A percentile compares a stretch with the other conserved stretches of the same genome.
phyloP scores from a whole-genome alignment of 345 rosid species.

The Camelina hispida region DNA sequence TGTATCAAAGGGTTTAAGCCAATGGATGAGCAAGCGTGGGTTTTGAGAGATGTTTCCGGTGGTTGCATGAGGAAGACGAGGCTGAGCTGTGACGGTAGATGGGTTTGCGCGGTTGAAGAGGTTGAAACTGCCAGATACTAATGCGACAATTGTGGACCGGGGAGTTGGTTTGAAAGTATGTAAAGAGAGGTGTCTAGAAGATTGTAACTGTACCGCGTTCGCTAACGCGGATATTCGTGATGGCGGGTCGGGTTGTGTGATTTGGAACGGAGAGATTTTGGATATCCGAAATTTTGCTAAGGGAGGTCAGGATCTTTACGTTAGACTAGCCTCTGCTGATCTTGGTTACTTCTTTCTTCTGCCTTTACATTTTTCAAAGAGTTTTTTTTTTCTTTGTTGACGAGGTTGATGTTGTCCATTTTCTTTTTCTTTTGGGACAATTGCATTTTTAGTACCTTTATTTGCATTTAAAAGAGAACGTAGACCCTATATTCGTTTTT shows the following conservation, averaged over 20 bases:
- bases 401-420: background rate
- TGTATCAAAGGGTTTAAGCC: conserved; percentile 66
- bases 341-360: background rate
- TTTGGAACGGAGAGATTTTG: conserved; percentile 49
- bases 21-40: conserved; percentile 53
- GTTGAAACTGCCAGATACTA: conserved; percentile 62
- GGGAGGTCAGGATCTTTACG: background rate
- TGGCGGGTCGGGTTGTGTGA: conserved; percentile 47
- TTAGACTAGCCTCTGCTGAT: background rate
- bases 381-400: background rate
- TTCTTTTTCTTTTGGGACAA: no score
- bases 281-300: conserved; percentile 38
- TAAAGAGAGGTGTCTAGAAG: conserved; percentile 38
- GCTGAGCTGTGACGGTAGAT: conserved; percentile 48
- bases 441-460: no score
- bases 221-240: conserved; percentile 21
- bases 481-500: no score
- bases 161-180: conserved; percentile 36
- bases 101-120: conserved; percentile 54
- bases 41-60: conserved; percentile 49
- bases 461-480: no score
- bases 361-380: background rate
- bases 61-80: conserved; percentile 63
- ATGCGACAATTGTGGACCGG: conserved; percentile 44
- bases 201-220: conserved; percentile 52